phyloP scores from a whole-genome alignment of 2,329 filamentous ascomycete species.

The Pseudocercospora crystallina region DNA sequence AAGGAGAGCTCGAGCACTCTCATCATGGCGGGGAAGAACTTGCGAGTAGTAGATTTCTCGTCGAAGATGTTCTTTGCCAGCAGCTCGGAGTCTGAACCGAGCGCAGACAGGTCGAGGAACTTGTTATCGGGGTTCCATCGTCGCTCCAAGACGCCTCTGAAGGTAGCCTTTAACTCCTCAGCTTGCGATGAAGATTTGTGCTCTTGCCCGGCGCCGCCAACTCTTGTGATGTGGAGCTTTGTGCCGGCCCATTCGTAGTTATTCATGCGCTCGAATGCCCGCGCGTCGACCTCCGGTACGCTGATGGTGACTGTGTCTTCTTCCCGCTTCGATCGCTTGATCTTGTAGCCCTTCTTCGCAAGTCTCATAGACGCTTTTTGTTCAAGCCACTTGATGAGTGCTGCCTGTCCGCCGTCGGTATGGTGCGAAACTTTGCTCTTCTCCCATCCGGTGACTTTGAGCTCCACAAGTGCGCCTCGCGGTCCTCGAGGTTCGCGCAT shows the following conservation, averaged over 20 bases:
- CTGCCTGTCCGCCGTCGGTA: constrained; percentile 36
- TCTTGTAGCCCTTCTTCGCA: constrained; percentile 33
- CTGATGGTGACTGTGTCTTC: constrained; percentile 37
- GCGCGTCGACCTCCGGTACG: constrained; percentile 38
- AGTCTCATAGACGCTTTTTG: constrained; percentile 38
- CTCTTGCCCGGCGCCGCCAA: constrained; percentile 21
- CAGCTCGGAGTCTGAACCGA: constrained; percentile 71
- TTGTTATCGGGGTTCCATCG: constrained; percentile 73
- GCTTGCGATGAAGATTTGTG: constrained; percentile 38
- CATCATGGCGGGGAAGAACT: constrained; percentile 92
- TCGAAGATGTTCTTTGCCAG: constrained; percentile 74
- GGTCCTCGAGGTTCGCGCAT: constrained; percentile 24
- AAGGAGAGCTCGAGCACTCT: constrained; percentile 78
- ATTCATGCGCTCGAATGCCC: constrained; percentile 40
- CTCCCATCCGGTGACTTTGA: constrained; percentile 43
- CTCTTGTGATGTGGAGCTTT: constrained; percentile 38
- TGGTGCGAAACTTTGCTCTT: constrained; percentile 38
- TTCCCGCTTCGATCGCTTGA: constrained; percentile 40
- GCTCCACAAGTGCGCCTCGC: constrained; percentile 31
- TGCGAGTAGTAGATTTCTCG: constrained; percentile 68
- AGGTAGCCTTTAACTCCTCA: constrained; percentile 60
- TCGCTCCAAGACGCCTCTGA: constrained; percentile 68
- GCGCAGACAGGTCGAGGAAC: constrained; percentile 76
- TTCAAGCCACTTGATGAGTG: constrained; percentile 43
- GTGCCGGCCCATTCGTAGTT: constrained; percentile 42